Conservation (phyloP, 257 asterid genomes). For the Solanum appendiculatum region DNA sequence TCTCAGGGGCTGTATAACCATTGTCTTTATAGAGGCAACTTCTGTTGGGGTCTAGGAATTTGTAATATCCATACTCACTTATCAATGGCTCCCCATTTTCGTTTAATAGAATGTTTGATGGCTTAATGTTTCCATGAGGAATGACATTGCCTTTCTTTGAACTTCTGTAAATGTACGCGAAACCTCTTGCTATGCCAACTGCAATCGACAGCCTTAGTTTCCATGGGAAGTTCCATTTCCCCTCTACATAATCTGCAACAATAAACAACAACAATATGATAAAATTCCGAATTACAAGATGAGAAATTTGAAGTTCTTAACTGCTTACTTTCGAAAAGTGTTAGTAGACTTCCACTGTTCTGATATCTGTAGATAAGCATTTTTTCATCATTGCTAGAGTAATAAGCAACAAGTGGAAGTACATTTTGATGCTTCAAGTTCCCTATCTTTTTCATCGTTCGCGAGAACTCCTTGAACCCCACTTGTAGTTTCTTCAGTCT, state of each 20-base stretch:
- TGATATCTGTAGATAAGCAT: constrained; percentile 32
- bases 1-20: constrained; percentile 27
- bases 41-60: constrained; percentile 1
- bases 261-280: neutral
- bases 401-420: constrained; percentile 32
- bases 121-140: constrained; percentile 44
- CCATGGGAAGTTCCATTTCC: constrained; percentile 33
- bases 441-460: constrained; percentile 28
- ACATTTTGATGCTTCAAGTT: constrained; percentile 34
- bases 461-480: constrained; percentile 22
- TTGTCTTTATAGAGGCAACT: neutral
- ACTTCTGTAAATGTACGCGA: constrained; percentile 17
- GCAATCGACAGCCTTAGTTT: constrained; percentile 30
- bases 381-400: constrained; percentile 24
- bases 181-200: constrained; percentile 30
- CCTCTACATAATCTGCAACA: constrained; percentile 18
- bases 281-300: neutral
- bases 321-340: constrained; percentile 22
- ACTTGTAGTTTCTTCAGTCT: constrained; percentile 24
- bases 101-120: constrained; percentile 29
- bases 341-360: constrained; percentile 29
- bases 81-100: constrained; percentile 20
- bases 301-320: neutral
- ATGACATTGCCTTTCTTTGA: constrained; percentile 8
- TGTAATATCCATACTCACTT: constrained; percentile 32